These are phyloP conservation scores for Chlorociboria aeruginascens DNA, from an alignment of 495 filamentous ascomycete species.

Conservation along the genomic window DNA sequence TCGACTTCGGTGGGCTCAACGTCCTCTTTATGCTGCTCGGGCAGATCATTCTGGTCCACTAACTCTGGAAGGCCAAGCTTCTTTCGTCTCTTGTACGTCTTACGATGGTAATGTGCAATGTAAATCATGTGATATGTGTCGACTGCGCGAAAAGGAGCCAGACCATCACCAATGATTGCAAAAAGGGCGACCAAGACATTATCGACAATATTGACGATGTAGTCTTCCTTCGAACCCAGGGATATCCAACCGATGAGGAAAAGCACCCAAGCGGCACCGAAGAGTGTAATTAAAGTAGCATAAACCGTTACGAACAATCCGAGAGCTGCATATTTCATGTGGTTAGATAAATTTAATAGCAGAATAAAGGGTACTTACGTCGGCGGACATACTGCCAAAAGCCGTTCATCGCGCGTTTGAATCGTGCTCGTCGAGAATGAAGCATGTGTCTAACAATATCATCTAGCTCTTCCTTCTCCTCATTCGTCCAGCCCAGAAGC, in stretches of 20 bases:
- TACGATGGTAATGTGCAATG: slow-evolving; percentile 39
- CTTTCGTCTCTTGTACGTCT: slow-evolving; percentile 58
- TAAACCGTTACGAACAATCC: slow-evolving; percentile 68
- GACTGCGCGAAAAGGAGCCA: slow-evolving; percentile 60
- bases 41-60: slow-evolving; percentile 60
- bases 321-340: slow-evolving; percentile 31
- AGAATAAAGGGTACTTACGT: slow-evolving; percentile 24
- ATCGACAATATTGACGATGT: slow-evolving; percentile 64
- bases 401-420: slow-evolving; percentile 60
- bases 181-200: slow-evolving; percentile 65
- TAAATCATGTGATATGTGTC: slow-evolving; percentile 56
- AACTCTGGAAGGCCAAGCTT: slow-evolving; percentile 47
- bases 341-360: neutral
- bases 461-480: slow-evolving; percentile 59
- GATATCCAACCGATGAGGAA: slow-evolving; percentile 78
- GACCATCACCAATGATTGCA: slow-evolving; percentile 60
- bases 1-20: slow-evolving; percentile 32
- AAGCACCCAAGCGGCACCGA: slow-evolving; percentile 70
- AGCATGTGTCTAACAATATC: slow-evolving; percentile 72
- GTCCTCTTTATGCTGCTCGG: slow-evolving; percentile 23
- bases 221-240: slow-evolving; percentile 51
- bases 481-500: slow-evolving; percentile 53
- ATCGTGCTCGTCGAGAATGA: slow-evolving; percentile 61
- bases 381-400: slow-evolving; percentile 58
- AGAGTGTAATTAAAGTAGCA: slow-evolving; percentile 66